Evolutionary conservation across 345 rosid species (phyloP).

Genomic region (Stellera chamaejasme): DNA sequence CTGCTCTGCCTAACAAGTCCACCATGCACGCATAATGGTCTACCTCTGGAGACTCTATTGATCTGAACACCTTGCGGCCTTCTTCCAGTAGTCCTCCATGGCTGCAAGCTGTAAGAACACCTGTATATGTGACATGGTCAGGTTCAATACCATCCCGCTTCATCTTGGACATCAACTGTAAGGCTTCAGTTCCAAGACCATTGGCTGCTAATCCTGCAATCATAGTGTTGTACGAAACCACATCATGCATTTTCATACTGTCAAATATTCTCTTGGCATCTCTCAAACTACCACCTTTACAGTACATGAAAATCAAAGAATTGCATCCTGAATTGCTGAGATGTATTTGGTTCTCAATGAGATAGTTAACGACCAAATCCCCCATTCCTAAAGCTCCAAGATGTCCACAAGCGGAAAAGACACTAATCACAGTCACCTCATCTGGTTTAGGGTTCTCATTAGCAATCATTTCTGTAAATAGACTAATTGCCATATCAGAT

Average conservation of each 20-base stretch:
- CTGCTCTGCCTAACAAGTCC: conserved; percentile 27
- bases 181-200: conserved; percentile 28
- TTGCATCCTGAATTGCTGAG: conserved; percentile 29
- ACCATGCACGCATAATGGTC: conserved; percentile 31
- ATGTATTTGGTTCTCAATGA: conserved; percentile 21
- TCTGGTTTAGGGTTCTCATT: conserved; percentile 25
- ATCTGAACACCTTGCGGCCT: conserved; percentile 20
- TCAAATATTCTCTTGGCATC: conserved; percentile 27
- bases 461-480: conserved; percentile 27
- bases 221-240: conserved; percentile 31
- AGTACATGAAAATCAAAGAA: conserved; percentile 36
- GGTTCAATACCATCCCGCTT: conserved; percentile 24
- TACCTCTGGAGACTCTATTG: conserved; percentile 11
- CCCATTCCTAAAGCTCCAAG: conserved; percentile 31
- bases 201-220: conserved; percentile 36
- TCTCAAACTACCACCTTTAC: conserved; percentile 27
- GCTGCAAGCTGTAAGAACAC: conserved; percentile 36
- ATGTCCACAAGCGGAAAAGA: conserved; percentile 43
- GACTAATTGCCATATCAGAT: conserved; percentile 25
- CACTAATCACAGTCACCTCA: conserved; percentile 29
- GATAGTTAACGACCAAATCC: conserved; percentile 21
- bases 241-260: conserved; percentile 22
- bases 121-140: conserved; percentile 27
- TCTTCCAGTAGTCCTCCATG: conserved; percentile 36
- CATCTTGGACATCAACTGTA: conserved; percentile 21